Conservation (phyloP, 2,329 filamentous ascomycete species). For the Tolypocladium cylindrosporum region DNA sequence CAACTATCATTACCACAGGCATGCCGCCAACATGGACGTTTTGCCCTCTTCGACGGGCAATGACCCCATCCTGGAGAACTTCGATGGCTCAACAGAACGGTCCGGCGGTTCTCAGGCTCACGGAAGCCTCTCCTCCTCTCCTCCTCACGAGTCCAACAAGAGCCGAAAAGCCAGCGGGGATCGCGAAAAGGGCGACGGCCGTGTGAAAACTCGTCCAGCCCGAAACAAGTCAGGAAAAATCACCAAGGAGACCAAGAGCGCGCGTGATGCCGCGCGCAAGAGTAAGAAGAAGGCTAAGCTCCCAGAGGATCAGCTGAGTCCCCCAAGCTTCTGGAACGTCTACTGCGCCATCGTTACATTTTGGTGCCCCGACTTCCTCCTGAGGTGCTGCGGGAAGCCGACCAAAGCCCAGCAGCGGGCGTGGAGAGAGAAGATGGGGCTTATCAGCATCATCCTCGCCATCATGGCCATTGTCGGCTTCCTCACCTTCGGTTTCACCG, state of each 20-base stretch:
- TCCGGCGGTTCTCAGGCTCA: slow-evolving; percentile 35
- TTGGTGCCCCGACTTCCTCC: slow-evolving; percentile 79
- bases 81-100: slow-evolving; percentile 53
- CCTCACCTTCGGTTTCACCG: slow-evolving; percentile 92
- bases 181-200: slow-evolving; percentile 20
- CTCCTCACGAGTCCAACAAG: slow-evolving; percentile 22
- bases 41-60: slow-evolving; percentile 87
- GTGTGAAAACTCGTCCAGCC: slow-evolving; percentile 22
- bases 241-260: slow-evolving; percentile 41
- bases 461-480: slow-evolving; percentile 90
- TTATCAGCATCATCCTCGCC: slow-evolving; percentile 84
- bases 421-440: slow-evolving; percentile 96
- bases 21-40: slow-evolving; percentile 86
- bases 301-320: slow-evolving; percentile 56
- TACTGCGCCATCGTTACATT: slow-evolving; percentile 94
- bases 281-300: slow-evolving; percentile 33
- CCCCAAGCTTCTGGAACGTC: slow-evolving; percentile 86
- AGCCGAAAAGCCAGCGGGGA: slow-evolving; percentile 22
- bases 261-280: slow-evolving; percentile 25
- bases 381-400: slow-evolving; percentile 77
- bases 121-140: slow-evolving; percentile 36
- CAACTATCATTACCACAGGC: slow-evolving; percentile 91
- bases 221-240: slow-evolving; percentile 49
- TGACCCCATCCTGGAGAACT: slow-evolving; percentile 74
- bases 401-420: slow-evolving; percentile 81